Conservation (phyloP, 164 flowering plant genomes). For the Tetrastigma voinierianum region DNA sequence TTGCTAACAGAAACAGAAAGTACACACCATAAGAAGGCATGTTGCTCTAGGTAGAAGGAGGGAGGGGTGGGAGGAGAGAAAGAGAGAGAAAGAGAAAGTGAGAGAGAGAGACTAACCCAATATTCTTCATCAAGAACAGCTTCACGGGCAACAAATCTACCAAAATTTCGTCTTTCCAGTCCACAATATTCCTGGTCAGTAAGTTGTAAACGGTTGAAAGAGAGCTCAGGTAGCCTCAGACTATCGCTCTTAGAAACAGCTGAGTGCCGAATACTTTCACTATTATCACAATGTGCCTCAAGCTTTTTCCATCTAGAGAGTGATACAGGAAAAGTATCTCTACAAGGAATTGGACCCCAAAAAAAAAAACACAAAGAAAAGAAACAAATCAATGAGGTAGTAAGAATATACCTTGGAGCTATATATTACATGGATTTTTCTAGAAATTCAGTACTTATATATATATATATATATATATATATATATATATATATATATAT, state of each 20-base stretch:
- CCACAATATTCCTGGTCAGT: conserved; percentile 43
- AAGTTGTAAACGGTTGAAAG: conserved; percentile 50
- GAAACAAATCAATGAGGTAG: not conserved
- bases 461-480: no score
- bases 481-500: no score
- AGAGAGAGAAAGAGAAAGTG: no score
- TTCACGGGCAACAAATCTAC: conserved; percentile 55
- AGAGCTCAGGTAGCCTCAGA: conserved; percentile 44
- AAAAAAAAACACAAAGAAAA: not conserved
- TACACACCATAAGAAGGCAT: not conserved
- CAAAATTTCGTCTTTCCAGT: conserved; percentile 37
- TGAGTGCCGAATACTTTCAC: conserved; percentile 32
- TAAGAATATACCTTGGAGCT: no score
- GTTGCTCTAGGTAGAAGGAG: no score
- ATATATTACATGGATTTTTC: no score
- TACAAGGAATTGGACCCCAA: conserved; percentile 13
- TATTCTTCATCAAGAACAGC: conserved; percentile 71
- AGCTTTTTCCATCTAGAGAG: conserved; percentile 33
- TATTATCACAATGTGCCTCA: conserved; percentile 42
- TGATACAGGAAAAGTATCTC: conserved; percentile 39
- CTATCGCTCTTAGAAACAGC: conserved; percentile 31
- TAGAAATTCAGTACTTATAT: no score
- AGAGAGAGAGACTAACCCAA: conserved; percentile 42
- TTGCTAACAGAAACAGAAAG: not conserved
- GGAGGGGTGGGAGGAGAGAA: no score